Evolutionary conservation across 129 eudicot genomes (phyloP), one percentile per base, ranked within the genome.

Genomic region (Chrysanthemum seticuspe): DNA sequence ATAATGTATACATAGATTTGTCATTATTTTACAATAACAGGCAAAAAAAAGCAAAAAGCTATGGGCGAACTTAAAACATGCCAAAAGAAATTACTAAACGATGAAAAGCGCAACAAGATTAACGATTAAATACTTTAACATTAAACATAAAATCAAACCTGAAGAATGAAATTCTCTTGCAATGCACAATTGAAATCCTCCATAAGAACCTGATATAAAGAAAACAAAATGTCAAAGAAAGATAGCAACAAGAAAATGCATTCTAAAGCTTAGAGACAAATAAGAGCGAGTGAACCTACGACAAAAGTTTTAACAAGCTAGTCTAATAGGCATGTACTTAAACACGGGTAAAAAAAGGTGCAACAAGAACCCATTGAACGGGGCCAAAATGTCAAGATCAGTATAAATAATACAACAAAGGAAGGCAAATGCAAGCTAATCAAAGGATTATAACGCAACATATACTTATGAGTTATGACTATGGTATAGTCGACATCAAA

Each of bases 101-200:
- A 76, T 50, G n/a, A 6, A 40, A 40, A 52, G 70, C 44, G 49
- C 49, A 23, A 0, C 67, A 25, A 49, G 65, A 77, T 18, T 40
- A 67, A 60, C 16, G 52, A 65, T 44, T 50, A 47, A 23, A 34
- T 63, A 23, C 50, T 49, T 49, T 62, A 47, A 74, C 73, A 69
- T 56, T 29, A 53, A 69, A 63, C 57, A 65, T 71, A 16, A 53
- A 69, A 70, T 68, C 47, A 55, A 71, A 87, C 98, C 96, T 92
- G 98, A 52, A 92, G 87, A 70, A 92, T 87, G 77, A 92, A 87
- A 83, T 76, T 92, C 80, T 92, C 98, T 83, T 92, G 98, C 83
- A 89, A 80, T 53, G 98, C 98, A 71, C 98, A 92, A 64, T 92
- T 89, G 68, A 92, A 92, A 85, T 92, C 98, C 76, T 89, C 95